Conservation (phyloP, 2,329 filamentous ascomycete genomes). For the Paraphaeosphaeria minitans region DNA sequence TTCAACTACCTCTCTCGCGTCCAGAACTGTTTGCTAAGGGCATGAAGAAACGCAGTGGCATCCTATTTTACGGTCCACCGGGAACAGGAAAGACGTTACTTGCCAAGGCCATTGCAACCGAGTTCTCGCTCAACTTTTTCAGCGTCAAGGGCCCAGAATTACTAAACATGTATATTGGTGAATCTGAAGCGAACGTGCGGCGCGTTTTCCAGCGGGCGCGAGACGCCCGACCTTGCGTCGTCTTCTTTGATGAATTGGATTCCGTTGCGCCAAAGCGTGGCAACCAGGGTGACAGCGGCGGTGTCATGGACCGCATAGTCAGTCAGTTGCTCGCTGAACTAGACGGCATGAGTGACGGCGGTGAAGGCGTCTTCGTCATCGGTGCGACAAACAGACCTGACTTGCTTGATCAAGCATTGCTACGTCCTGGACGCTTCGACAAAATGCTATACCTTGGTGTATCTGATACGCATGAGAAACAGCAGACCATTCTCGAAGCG, state of each 20-base stretch:
- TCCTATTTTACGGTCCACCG: conserved; percentile 88
- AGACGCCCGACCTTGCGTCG: conserved; percentile 84
- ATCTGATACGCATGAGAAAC: conserved; percentile 95
- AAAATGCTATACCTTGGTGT: conserved; percentile 98
- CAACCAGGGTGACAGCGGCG: conserved; percentile 95
- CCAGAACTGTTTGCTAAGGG: conserved; percentile 95
- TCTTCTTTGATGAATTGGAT: conserved; percentile 93
- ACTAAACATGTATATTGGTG: conserved; percentile 95
- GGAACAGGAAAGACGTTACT: conserved; percentile 92
- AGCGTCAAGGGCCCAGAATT: conserved; percentile 90
- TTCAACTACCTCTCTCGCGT: conserved; percentile 87
- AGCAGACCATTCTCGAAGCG: conserved; percentile 90
- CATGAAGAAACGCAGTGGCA: conserved; percentile 96
- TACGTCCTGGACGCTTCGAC: conserved; percentile 91
- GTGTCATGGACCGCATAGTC: conserved; percentile 98
- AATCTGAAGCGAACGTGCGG: conserved; percentile 89
- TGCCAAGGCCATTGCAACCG: conserved; percentile 90
- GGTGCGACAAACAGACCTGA: conserved; percentile 95
- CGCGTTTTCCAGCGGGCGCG: conserved; percentile 86
- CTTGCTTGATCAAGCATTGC: conserved; percentile 84
- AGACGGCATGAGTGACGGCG: conserved; percentile 95
- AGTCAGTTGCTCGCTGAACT: conserved; percentile 92
- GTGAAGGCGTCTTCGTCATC: conserved; percentile 89
- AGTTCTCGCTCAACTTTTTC: conserved; percentile 95
- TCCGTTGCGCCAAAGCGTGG: conserved; percentile 95